These are phyloP conservation scores for Zopfia rhizophila DNA, from an alignment of 2,329 filamentous ascomycete species.

Conservation along the genomic window DNA sequence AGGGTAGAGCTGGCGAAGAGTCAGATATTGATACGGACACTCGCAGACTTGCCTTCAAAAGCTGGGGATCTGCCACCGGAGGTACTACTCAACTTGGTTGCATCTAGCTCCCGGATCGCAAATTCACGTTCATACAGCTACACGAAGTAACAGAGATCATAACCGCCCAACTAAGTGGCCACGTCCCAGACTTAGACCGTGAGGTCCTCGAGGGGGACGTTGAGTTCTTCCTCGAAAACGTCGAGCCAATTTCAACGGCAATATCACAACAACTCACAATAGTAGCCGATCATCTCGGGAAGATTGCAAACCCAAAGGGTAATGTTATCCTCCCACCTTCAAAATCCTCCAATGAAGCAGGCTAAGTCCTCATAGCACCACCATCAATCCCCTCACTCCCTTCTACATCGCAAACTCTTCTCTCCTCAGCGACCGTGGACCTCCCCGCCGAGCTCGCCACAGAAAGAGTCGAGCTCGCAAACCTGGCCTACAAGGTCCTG, in stretches of 20 bases:
- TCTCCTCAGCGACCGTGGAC: slow-evolving; percentile 19
- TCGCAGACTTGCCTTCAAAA: slow-evolving; percentile 47
- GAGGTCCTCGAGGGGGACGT: slow-evolving; percentile 54
- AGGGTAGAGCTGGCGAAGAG: slow-evolving; percentile 45
- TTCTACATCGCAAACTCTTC: slow-evolving; percentile 19
- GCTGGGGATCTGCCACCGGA: slow-evolving; percentile 53
- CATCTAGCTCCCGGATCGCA: neutral
- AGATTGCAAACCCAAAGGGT: slow-evolving; percentile 38
- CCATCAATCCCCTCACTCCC: slow-evolving; percentile 24
- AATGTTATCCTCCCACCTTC: slow-evolving; percentile 14
- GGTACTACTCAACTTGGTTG: slow-evolving; percentile 25
- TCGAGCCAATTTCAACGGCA: slow-evolving; percentile 43
- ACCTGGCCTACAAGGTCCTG: slow-evolving; percentile 47
- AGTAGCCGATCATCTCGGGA: slow-evolving; percentile 44
- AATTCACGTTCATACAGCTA: slow-evolving; percentile 35
- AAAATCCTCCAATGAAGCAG: neutral
- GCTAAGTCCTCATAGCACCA: slow-evolving; percentile 9
- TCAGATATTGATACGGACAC: slow-evolving; percentile 46
- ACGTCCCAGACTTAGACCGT: slow-evolving; percentile 48
- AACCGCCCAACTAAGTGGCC: slow-evolving; percentile 51
- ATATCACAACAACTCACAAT: slow-evolving; percentile 46
- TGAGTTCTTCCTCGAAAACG: slow-evolving; percentile 52
- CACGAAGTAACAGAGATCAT: slow-evolving; percentile 56
- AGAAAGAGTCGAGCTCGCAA: slow-evolving; percentile 45
- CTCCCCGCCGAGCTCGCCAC: slow-evolving; percentile 38